Conservation (phyloP, 106 monocot species). For the Dioscorea alata region DNA sequence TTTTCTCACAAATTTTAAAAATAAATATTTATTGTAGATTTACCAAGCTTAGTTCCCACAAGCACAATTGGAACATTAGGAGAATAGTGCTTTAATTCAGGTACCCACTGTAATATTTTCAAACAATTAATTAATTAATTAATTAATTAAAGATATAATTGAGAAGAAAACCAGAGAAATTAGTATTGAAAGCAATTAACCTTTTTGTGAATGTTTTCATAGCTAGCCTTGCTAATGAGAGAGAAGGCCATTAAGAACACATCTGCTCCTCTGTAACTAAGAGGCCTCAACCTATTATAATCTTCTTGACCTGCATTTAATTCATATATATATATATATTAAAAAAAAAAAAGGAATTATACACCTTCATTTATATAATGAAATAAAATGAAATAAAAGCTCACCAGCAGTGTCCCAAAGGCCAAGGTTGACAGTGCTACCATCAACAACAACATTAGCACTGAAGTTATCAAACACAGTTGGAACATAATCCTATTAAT, state of each 20-base stretch:
- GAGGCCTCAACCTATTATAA: conserved; percentile 70
- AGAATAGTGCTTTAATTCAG: conserved; percentile 73
- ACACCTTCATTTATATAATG: too few relatives aligned
- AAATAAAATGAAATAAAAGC: neutral
- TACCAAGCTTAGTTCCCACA: conserved; percentile 76
- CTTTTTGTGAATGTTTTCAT: conserved; percentile 77
- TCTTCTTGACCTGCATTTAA: conserved; percentile 61
- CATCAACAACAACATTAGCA: conserved; percentile 75
- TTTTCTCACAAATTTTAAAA: neutral
- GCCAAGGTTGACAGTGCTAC: conserved; percentile 78
- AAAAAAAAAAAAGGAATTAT: too few relatives aligned
- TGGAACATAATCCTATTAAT: conserved; percentile 67
- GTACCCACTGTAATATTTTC: conserved; percentile 48
- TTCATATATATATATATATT: too few relatives aligned
- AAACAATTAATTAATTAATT: neutral
- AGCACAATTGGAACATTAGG: conserved; percentile 66
- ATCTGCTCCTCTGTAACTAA: conserved; percentile 94
- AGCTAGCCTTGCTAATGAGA: conserved; percentile 69
- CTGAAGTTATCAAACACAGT: conserved; percentile 91
- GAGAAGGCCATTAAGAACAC: conserved; percentile 81
- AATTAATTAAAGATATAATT: neutral
- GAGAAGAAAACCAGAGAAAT: neutral
- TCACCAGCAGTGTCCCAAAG: conserved; percentile 87
- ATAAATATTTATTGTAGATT: conserved; percentile 1
- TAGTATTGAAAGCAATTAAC: conserved; percentile 10